Conservation (phyloP, 441 rosid species). For the Mallotus repandus region DNA sequence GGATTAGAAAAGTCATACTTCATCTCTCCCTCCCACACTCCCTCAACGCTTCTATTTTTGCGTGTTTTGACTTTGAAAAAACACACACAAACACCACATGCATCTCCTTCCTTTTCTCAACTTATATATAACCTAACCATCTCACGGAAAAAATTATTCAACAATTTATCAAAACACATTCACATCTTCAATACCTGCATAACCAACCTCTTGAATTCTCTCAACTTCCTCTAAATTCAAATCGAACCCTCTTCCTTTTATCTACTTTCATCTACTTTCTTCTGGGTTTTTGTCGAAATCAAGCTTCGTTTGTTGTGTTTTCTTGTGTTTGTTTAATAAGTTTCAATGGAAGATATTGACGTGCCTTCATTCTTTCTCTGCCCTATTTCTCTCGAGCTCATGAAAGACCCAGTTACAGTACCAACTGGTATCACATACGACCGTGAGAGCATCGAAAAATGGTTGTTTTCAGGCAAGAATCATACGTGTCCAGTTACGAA, state of each 20-base stretch:
- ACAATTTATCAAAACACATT: background rate
- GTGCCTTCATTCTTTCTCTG: constrained; percentile 71
- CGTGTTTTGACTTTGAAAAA: constrained; percentile 55
- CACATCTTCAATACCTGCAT: background rate
- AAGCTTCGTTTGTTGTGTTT: too few relatives aligned
- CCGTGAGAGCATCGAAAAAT: constrained; percentile 68
- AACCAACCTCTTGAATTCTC: background rate
- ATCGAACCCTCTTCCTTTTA: background rate
- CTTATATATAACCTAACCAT: constrained; percentile 24
- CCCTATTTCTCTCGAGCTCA: constrained; percentile 80
- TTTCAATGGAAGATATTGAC: constrained; percentile 61
- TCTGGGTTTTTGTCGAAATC: too few relatives aligned
- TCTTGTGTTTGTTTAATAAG: too few relatives aligned
- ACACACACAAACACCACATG: constrained; percentile 11
- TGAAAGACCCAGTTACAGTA: constrained; percentile 80
- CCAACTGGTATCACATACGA: constrained; percentile 78
- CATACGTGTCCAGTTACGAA: constrained; percentile 67
- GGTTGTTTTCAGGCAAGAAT: constrained; percentile 57
- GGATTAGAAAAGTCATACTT: constrained; percentile 47
- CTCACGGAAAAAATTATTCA: background rate
- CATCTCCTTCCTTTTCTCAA: background rate
- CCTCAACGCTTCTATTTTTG: constrained; percentile 18
- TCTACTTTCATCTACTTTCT: background rate
- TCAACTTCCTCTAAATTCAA: background rate
- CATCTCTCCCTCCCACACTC: background rate